Base-by-base conservation (phyloP, 2,329 filamentous ascomycete species). In the Aspergillus pseudonomiae region DNA sequence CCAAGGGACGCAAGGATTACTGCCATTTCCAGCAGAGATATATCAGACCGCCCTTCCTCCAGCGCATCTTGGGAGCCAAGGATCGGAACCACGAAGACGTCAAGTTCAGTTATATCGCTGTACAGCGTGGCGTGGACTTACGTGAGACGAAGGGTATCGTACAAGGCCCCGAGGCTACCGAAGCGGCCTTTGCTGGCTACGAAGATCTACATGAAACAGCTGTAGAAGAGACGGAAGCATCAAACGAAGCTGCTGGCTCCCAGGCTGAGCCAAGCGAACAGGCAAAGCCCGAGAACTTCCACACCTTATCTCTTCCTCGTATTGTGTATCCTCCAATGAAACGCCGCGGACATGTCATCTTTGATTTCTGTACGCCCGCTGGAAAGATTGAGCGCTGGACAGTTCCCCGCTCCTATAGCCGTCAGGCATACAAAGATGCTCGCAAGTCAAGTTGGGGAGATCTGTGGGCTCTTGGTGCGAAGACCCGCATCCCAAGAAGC, bases 381-480 rank as follows among this genome's bases (percentile, higher is more conserved):
- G 95, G 92, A 36, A 88, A 86, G 48, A 88, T 97, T 39, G 94
- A 99, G 82, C 91, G 95, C 61, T 99, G 95, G 95, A 95, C 91
- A 0, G 90, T 99, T 0, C 92, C 94, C 1, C 89, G 89, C 70
- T 93, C 89, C 64, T 95, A 90, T 78, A 90, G 89, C 76, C 89
- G 86, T 70, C 88, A 91, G 71, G 93, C 93, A 0, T 98, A 94
- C 80, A 92, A 91, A 71, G 95, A 98, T 75, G 95, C 95, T 41
- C 88, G 95, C 65, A 99, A 99, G 80, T 86, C 90, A 0, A 82
- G 81, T 59, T 98, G 94, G 95, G 95, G 95, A 45, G 95, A 98
- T 75, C 83, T 98, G 11, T 99, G 95, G 95, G 93, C 94, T 0
- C 83, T 98, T 0, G 95, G 95, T 0, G 94, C 94, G 26, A 98